Percentiles rank a stretch among this genome's conserved stretches.
phyloP scores from a whole-genome alignment of 345 rosid species.

The Tarenaya hassleriana region DNA sequence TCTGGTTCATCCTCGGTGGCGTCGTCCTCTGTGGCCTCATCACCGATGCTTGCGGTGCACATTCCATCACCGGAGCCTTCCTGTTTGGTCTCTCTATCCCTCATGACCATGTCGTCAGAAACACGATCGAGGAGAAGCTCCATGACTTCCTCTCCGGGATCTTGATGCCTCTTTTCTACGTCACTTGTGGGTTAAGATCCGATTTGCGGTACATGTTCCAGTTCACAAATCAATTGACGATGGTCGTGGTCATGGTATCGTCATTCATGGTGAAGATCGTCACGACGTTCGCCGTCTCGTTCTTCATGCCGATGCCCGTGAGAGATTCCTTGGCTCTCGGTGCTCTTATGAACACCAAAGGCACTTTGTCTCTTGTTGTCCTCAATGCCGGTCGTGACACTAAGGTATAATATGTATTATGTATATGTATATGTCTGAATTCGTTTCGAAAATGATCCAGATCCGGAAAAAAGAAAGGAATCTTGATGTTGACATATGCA shows the following conservation, averaged over 20 bases:
- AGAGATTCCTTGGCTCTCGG: constrained; percentile 44
- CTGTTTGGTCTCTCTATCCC: constrained; percentile 61
- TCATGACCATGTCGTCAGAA: constrained; percentile 30
- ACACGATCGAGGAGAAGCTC: constrained; percentile 36
- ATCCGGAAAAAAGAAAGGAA: no score
- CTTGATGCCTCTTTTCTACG: constrained; percentile 47
- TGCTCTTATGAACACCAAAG: constrained; percentile 64
- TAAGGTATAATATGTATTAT: no score
- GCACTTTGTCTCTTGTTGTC: constrained; percentile 48
- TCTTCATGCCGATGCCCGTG: constrained; percentile 24
- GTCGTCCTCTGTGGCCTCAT: constrained; percentile 45
- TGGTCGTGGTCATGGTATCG: constrained; percentile 16
- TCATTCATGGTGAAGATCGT: constrained; percentile 39
- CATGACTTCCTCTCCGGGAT: constrained; percentile 42
- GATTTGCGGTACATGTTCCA: constrained; percentile 22
- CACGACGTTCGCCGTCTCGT: constrained; percentile 34
- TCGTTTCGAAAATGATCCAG: no score
- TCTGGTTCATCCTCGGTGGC: constrained; percentile 46
- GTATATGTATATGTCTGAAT: no score
- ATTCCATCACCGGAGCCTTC: constrained; percentile 62
- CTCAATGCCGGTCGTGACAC: constrained; percentile 48
- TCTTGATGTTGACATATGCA: no score
- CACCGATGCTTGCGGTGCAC: constrained; percentile 50
- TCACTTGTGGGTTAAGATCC: constrained; percentile 36
- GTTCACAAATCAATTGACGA: constrained; percentile 21